A percentile compares a stretch with the other conserved stretches of the same genome.
These are phyloP conservation scores for Cyclanthera cordifolia DNA, from an alignment of 306 rosid genomes.

Conservation along the genomic window DNA sequence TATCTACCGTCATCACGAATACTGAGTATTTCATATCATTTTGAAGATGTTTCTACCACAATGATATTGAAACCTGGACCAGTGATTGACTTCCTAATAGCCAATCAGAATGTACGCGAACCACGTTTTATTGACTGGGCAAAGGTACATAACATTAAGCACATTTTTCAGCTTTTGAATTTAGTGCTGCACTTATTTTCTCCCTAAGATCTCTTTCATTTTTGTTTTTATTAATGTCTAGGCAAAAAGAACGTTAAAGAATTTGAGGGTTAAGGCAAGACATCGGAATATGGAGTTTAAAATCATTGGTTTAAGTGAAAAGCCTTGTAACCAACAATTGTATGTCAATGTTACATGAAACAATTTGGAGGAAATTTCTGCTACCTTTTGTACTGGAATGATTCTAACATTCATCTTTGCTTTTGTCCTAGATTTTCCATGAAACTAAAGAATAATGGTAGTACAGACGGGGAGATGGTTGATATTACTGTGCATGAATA, in stretches of 20 bases:
- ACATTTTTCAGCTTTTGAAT: not conserved
- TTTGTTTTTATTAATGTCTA: constrained; percentile 18
- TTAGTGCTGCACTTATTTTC: not conserved
- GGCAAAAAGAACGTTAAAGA: constrained; percentile 80
- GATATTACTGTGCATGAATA: constrained; percentile 70
- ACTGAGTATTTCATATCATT: constrained; percentile 7
- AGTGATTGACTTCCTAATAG: constrained; percentile 58
- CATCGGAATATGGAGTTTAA: constrained; percentile 57
- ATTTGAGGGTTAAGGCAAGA: constrained; percentile 51
- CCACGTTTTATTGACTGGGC: constrained; percentile 65
- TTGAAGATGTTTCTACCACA: constrained; percentile 73
- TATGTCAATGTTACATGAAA: constrained; percentile 31
- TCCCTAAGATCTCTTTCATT: not conserved
- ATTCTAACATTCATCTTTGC: constrained; percentile 14
- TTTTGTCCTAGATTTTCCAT: constrained; percentile 49
- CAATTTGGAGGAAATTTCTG: not conserved
- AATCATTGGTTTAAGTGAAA: constrained; percentile 73
- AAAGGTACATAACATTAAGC: constrained; percentile 41
- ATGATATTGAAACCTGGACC: constrained; percentile 76
- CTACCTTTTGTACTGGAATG: constrained; percentile 1
- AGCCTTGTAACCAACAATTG: constrained; percentile 77
- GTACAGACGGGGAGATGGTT: constrained; percentile 31
- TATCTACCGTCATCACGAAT: not conserved
- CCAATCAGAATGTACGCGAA: constrained; percentile 67
- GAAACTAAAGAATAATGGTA: constrained; percentile 45